phyloP scores from a whole-genome alignment of 257 asterid genomes.

The Solanum rostratum region DNA sequence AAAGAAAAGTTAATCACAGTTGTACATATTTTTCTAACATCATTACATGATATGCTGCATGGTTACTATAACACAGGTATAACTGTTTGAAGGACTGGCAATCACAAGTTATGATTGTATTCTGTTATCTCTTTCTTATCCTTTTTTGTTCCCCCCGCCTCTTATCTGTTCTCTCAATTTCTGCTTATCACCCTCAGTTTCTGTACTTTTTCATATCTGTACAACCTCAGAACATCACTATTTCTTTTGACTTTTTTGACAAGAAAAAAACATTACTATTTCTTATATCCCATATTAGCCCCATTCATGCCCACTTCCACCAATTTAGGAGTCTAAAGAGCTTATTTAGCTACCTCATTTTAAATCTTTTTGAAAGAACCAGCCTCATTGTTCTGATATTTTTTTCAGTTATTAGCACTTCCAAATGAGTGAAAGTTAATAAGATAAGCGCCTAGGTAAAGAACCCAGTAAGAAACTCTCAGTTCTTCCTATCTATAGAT shows the following conservation, averaged over 20 bases:
- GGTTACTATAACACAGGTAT: background rate
- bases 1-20: background rate
- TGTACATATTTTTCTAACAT: background rate
- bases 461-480: background rate
- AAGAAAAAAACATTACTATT: background rate
- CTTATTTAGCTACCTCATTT: background rate
- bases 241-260: background rate
- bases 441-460: background rate
- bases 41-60: background rate
- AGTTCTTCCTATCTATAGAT: background rate
- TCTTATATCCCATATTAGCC: background rate
- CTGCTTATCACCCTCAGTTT: background rate
- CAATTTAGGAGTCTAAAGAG: background rate
- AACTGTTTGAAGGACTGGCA: background rate
- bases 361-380: background rate
- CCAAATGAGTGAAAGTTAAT: background rate
- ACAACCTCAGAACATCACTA: background rate
- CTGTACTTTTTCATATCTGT: background rate
- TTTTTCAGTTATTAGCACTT: background rate
- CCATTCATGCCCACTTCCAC: background rate
- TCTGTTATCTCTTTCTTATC: background rate
- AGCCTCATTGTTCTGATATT: background rate
- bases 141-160: background rate
- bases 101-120: background rate
- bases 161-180: background rate